Evolutionary conservation across 495 filamentous ascomycete species (phyloP).

Genomic region (Xylaria intraflava): DNA sequence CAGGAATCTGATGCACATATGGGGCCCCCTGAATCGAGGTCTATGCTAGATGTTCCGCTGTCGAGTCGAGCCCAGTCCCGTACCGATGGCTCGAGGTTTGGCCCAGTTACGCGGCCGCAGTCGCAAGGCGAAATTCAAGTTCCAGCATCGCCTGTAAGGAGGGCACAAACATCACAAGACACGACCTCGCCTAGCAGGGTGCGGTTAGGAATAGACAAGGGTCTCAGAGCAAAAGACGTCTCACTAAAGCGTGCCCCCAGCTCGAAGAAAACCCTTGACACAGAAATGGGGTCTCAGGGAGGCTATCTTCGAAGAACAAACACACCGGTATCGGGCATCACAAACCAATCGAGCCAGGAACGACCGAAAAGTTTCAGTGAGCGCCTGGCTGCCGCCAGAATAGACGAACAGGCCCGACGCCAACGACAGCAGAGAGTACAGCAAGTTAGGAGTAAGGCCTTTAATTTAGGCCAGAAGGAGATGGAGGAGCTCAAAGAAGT

Average conservation of each 20-base stretch:
- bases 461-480: conserved; percentile 59
- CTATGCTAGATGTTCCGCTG: conserved; percentile 12
- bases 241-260: conserved; percentile 72
- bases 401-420: conserved; percentile 50
- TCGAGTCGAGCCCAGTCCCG: conserved; percentile 18
- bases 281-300: conserved; percentile 21
- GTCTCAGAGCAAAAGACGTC: conserved; percentile 70
- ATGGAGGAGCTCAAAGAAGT: conserved; percentile 58
- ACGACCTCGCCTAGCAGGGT: conserved; percentile 75
- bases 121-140: conserved; percentile 58
- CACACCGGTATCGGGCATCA: conserved; percentile 23
- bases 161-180: conserved; percentile 36
- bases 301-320: conserved; percentile 40
- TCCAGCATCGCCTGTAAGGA: conserved; percentile 68
- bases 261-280: conserved; percentile 29
- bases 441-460: conserved; percentile 60
- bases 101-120: conserved; percentile 24
- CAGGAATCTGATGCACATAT: conserved; percentile 17
- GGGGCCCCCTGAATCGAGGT: conserved; percentile 16
- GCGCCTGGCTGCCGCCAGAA: conserved; percentile 62
- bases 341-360: conserved; percentile 19
- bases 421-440: conserved; percentile 49
- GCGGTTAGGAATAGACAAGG: conserved; percentile 84
- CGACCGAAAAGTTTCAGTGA: conserved; percentile 76
- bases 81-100: conserved; percentile 10